Base-by-base conservation (phyloP, 2,329 filamentous ascomycete species). In the Colletotrichum sp. region DNA sequence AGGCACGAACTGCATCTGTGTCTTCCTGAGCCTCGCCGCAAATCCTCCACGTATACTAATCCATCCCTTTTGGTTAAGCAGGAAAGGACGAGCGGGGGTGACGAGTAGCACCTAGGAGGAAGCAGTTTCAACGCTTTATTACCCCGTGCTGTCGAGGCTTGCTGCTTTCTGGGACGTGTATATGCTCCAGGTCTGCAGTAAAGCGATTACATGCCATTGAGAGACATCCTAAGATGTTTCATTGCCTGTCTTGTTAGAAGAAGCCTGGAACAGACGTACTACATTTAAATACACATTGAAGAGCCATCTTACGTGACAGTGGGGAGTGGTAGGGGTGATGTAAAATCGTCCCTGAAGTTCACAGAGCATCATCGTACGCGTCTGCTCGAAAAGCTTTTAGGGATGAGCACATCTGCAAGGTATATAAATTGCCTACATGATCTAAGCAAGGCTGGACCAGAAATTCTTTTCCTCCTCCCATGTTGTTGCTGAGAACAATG, bases 151-250 rank as follows among this genome's bases (percentile, higher is more conserved):
- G 34, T 39, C 34, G 34, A 36, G 34, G 13, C 0, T 0, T 36
- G 34, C 34, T 36, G 0, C 34, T 0, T 8, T 36, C 34, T 36
- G 13, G 34, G 34, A 16, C 0, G 34, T 8, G 34, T 2, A 16
- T 0, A 44, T 44, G 8, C 39, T 44, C 9, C 39, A 0, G 8
- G 18, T 44, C 39, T 44, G 39, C 39, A 10, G 39, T 44, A n/a
- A 44, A 44, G 39, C 1, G 16, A 44, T n/a, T 6, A n/a, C 5
- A 10, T 44, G 8, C 8, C 39, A 6, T 44, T 10, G 16, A 18
- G 5, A 8, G 15, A 32, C 32, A 6, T 12, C 0, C 6, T 3
- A 13, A 32, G 2, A 2, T 13, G 30, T 13, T 8, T 0, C 15
- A 36, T 16, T 36, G 5, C 39, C 18, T 10, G 39, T 6, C 39